A percentile compares a stretch with the other conserved stretches of the same genome.
These are phyloP conservation scores for Cercophora newfieldiana DNA, from an alignment of 495 filamentous ascomycete genomes.

Conservation along the genomic window DNA sequence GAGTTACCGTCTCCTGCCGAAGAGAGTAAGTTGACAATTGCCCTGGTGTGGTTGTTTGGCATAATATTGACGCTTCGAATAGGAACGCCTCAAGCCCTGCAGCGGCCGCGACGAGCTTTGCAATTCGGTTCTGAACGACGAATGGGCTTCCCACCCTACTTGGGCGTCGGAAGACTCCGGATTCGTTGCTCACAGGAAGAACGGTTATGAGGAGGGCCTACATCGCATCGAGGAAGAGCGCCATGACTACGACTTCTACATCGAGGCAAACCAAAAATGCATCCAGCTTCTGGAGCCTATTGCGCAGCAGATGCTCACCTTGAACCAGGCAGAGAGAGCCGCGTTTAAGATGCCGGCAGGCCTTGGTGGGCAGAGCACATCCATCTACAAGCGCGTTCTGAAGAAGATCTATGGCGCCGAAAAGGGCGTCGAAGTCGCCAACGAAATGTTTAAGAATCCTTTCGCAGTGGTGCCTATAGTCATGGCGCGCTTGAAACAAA, in stretches of 20 bases:
- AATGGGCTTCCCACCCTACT: slow-evolving; percentile 98
- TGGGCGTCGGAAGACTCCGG: slow-evolving; percentile 99
- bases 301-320: slow-evolving; percentile 77
- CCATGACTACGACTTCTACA: slow-evolving; percentile 98
- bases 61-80: background rate
- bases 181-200: slow-evolving; percentile 97
- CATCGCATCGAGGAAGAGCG: slow-evolving; percentile 97
- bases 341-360: slow-evolving; percentile 75
- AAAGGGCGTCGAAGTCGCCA: slow-evolving; percentile 76
- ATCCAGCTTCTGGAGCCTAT: slow-evolving; percentile 95
- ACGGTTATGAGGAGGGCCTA: slow-evolving; percentile 84
- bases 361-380: slow-evolving; percentile 89
- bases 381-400: slow-evolving; percentile 92
- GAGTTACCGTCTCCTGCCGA: slow-evolving; percentile 90
- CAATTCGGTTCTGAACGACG: slow-evolving; percentile 86
- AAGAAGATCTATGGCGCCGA: slow-evolving; percentile 97
- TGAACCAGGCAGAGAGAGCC: slow-evolving; percentile 67
- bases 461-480: slow-evolving; percentile 83
- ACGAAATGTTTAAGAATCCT: slow-evolving; percentile 77
- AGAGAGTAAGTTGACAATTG: slow-evolving; percentile 54
- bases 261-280: slow-evolving; percentile 88
- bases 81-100: slow-evolving; percentile 83
- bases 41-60: background rate
- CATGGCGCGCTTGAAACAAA: slow-evolving; percentile 82
- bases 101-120: slow-evolving; percentile 94